Base-by-base conservation (phyloP, 305 asterid species). In the Solanum aculeatissimum region DNA sequence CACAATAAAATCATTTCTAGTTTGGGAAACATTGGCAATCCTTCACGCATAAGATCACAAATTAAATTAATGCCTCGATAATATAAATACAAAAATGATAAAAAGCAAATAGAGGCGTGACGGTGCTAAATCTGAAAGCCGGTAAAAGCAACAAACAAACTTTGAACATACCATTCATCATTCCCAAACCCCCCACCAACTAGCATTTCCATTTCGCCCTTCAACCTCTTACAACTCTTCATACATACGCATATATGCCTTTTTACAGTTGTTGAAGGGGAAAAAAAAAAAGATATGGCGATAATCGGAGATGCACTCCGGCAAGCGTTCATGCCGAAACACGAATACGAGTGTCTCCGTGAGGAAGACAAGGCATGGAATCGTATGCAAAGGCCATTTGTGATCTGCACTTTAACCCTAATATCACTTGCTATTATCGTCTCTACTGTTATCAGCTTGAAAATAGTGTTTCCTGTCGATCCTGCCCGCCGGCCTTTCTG, bases 241-340 rank as follows among this genome's bases (percentile, higher is more conserved):
- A 47, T 43, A 75, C 54, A 21, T 40, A 70, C 29, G 32, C 70
- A 9, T 57, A 29, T 7, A 35, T 68, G 58, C 58, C 43, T 58
- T 51, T 83, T 9, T 14, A 51, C 55, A 9, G 35, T 9, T 69
- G 85, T 29, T 35, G 45, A 51, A 38, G n/a, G 5, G 40, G 5
- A 7, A 8, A n/a, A 43, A 82, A 18, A 47, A 35, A 38, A 85
- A n/a, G 38, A 9, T 27, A 94, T 94, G 98, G 96, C 93, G 86
- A 83, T 94, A 23, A 91, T 94, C 5, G 92, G 97, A 51, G 98
- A 94, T 90, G 98, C 98, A 75, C 89, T 95, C 82, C 92, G 98
- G 87, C 98, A 95, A 91, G 95, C 98, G 25, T 95, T 95, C 89
- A 96, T 94, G 99, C 98, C 98, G 82, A 96, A 93, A 88, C 95